Evolutionary conservation across 2,329 filamentous ascomycete genomes (phyloP), one percentile per base, ranked within the genome.

Genomic region (Fonsecaea nubica): DNA sequence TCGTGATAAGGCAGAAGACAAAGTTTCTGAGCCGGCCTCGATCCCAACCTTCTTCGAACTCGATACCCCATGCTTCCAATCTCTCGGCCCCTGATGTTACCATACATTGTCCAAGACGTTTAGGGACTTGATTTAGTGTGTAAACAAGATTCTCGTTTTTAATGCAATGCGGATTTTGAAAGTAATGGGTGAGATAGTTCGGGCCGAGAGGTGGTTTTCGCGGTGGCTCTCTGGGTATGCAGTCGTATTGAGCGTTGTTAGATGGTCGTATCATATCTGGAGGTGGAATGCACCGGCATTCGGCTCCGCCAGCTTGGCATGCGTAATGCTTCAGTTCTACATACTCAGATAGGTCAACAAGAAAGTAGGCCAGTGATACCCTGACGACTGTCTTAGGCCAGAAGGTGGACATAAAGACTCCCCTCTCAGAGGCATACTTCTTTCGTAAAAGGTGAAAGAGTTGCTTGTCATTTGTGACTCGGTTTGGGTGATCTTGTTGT

Each of bases 11-110:
- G 38, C 15, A 15, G 5, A 56, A 56, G 2, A 38, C n/a, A 6
- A 9, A 9, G 54, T 56, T 56, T 21, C 32, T 15, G 35, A 56
- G 54, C 54, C 54, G 54, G 32, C 32, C 54, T 3, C 54, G 54
- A 21, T 56, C 54, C 54, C 54, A 56, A 38, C 54, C 54, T 56
- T 56, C 54, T 56, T 56, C 54, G 32, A 56, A 56, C 54, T 56
- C 54, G 2, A 56, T 56, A 8, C 54, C 54, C 54, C 54, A 56
- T 2, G 8, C 54, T 21, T 56, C 54, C 10, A 56, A 8, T 10
- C 12, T 21, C 54, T 56, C 32, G 32, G 7, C 35, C 32, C 54
- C 54, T 18, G 54, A 36, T 12, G 32, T 56, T 2, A 32, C 54
- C 1, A 56, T 56, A n/a, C 38, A 42, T 9, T 42, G 38, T 1